Percentiles rank a stretch among this genome's conserved stretches.
phyloP scores from a whole-genome alignment of 345 rosid genomes.

The Crucihimalaya himalaica region DNA sequence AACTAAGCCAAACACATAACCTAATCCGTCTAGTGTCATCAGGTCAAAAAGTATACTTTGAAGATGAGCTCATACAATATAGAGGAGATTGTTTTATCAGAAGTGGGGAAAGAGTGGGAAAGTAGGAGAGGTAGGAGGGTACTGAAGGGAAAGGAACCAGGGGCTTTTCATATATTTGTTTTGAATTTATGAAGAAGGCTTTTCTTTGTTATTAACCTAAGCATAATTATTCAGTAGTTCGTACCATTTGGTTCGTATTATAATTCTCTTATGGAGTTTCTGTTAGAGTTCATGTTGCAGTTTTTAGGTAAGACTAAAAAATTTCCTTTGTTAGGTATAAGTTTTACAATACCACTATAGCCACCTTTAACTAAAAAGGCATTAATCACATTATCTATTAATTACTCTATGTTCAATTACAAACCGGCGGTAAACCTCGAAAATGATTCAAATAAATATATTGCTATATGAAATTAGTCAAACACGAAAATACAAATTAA shows the following conservation, averaged over 20 bases:
- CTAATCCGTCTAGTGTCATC: neutral
- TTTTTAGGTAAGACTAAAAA: neutral
- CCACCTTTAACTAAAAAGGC: neutral
- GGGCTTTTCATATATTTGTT: neutral
- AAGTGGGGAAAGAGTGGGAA: neutral
- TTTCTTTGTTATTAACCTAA: neutral
- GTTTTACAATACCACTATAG: neutral
- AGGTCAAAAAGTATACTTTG: neutral
- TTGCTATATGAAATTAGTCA: slow-evolving; percentile 2
- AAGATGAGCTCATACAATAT: neutral
- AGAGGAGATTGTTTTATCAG: neutral
- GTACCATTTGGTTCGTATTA: too few relatives aligned
- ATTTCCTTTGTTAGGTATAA: neutral
- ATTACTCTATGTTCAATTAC: neutral
- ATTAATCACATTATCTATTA: neutral
- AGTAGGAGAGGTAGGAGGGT: neutral
- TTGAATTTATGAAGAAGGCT: neutral
- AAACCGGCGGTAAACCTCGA: neutral
- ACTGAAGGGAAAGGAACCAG: neutral
- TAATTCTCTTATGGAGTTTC: too few relatives aligned
- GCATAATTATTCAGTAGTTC: neutral
- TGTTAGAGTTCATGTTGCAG: too few relatives aligned
- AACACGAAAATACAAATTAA: slow-evolving; percentile 3
- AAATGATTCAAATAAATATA: neutral
- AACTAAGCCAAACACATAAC: neutral